Percentiles rank a stretch among this genome's conserved stretches.
These are phyloP conservation scores for Suhomyces kilbournensis DNA, from an alignment of 805 yeast genomes.

Conservation along the genomic window DNA sequence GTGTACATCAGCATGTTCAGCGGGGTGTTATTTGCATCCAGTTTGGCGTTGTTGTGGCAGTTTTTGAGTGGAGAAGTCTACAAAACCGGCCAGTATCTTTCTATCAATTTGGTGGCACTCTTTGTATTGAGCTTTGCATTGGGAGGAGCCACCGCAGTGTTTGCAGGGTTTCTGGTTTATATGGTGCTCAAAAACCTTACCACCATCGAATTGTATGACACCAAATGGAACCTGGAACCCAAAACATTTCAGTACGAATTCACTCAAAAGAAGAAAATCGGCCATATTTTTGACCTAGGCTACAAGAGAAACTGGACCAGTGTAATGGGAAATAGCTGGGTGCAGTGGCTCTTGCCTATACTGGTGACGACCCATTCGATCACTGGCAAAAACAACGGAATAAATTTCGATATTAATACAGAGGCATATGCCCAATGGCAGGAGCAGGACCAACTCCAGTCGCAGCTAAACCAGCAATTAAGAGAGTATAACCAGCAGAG, in stretches of 20 bases:
- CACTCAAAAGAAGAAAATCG: constrained; percentile 41
- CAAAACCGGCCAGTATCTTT: constrained; percentile 37
- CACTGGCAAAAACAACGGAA: constrained; percentile 38
- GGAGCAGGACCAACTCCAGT: constrained; percentile 44
- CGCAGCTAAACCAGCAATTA: constrained; percentile 43
- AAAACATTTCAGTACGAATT: constrained; percentile 32
- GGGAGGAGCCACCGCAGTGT: constrained; percentile 38
- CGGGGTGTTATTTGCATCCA: constrained; percentile 34
- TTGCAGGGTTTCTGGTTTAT: constrained; percentile 56
- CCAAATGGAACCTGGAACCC: constrained; percentile 44
- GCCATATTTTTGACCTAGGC: constrained; percentile 80
- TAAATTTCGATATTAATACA: constrained; percentile 50
- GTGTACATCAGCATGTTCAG: constrained; percentile 51
- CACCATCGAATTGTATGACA: constrained; percentile 74
- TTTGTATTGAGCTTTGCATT: constrained; percentile 60
- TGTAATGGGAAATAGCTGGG: constrained; percentile 68
- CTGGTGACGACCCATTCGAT: constrained; percentile 18
- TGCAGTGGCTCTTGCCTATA: constrained; percentile 71
- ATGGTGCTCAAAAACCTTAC: constrained; percentile 65
- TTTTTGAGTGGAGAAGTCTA: constrained; percentile 47
- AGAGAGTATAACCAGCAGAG: constrained; percentile 8
- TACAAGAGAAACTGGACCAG: constrained; percentile 54
- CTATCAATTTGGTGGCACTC: constrained; percentile 59
- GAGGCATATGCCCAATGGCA: constrained; percentile 38
- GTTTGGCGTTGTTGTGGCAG: constrained; percentile 42